Conservation (phyloP, 345 rosid genomes). For the Orychophragmus violaceus region DNA sequence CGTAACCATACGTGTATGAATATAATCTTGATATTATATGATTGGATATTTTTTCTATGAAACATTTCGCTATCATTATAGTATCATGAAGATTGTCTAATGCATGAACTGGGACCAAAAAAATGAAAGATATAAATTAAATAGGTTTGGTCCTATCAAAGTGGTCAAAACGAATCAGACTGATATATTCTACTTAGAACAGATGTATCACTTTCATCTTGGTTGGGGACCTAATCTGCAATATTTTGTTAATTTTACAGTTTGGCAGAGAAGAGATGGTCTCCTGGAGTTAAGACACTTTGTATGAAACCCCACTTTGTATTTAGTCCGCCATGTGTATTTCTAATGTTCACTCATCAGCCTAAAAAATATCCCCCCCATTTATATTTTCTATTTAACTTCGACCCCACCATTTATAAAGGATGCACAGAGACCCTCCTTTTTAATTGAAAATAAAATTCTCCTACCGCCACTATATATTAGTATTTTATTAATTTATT, state of each 20-base stretch:
- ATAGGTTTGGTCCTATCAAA: no score
- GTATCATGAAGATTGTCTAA: neutral
- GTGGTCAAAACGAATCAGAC: no score
- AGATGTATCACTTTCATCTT: no score
- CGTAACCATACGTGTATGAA: neutral
- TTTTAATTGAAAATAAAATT: neutral
- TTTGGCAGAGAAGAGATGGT: constrained; percentile 25
- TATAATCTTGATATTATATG: neutral
- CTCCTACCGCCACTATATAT: neutral
- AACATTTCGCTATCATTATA: neutral
- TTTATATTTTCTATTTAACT: constrained; percentile 4
- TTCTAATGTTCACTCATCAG: constrained; percentile 15
- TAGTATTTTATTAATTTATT: constrained; percentile 12
- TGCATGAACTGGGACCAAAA: no score
- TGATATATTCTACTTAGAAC: no score
- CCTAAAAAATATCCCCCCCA: constrained; percentile 22
- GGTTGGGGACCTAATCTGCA: neutral
- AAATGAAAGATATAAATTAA: no score
- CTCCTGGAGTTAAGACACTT: constrained; percentile 25
- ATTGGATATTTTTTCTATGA: neutral
- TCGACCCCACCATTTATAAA: constrained; percentile 9
- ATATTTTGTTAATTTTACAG: constrained; percentile 17
- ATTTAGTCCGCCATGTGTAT: constrained; percentile 29
- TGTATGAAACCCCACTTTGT: no score
- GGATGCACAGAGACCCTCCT: neutral